Base-by-base conservation (phyloP, 2,329 filamentous ascomycete genomes). In the Penicillium freii region DNA sequence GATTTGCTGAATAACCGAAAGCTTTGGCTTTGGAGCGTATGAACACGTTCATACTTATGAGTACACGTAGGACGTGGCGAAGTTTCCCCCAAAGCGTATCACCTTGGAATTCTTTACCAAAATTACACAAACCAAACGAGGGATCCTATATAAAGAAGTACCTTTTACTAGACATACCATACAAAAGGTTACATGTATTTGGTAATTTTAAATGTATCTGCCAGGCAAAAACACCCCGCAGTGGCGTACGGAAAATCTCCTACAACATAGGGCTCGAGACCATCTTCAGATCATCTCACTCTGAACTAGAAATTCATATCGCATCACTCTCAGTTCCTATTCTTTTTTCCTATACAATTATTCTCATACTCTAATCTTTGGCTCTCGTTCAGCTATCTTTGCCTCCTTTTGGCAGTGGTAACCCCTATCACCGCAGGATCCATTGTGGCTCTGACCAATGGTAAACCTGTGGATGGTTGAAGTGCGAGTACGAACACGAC, bases 381-480 rank as follows among this genome's bases (percentile, higher is more conserved):
- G 63, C 62, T 10, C 65, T 74, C 27, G 71, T 70, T 3, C 66
- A 69, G 60, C 62, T 11, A 54, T 73, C 31, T 69, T 73, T 49
- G 54, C 66, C 50, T 71, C 15, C 51, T 72, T 17, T 57, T 70
- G 9, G 68, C 71, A 61, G 62, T 72, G 33, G 55, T 64, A 23
- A 70, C 66, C 31, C 72, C 71, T 31, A 67, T 71, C 45, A 44
- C 61, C 3, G 60, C 59, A 38, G 47, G 46, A 17, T 27, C 21
- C 36, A 39, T 39, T 39, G 36, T 39, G 34, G 34, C 34, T n/a
- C n/a, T 19, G n/a, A 19, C 36, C 36, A 39, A 39, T 39, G n/a
- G 36, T 39, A 39, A 38, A 19, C 23, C 10, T 29, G n/a, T 25
- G 31, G 21, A 47, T 47, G 31, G 29, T 38, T 42, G 50, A 42